Evolutionary conservation across 208 protist genomes (phyloP).

Genomic region (Naegleria fowleri): DNA sequence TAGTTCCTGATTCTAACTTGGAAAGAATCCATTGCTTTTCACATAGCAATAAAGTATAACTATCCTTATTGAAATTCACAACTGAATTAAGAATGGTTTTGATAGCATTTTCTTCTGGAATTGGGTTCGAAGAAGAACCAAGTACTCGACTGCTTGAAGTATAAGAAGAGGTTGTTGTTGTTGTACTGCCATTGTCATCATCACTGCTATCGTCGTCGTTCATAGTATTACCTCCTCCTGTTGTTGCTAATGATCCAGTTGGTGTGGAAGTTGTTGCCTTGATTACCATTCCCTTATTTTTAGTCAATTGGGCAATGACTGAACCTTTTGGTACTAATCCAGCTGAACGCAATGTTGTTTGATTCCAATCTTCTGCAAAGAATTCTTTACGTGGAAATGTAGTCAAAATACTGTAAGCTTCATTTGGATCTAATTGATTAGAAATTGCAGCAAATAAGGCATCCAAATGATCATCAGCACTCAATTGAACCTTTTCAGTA

Average conservation of each 20-base stretch:
- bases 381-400: constrained; percentile 10
- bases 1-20: neutral
- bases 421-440: neutral
- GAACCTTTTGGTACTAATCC: constrained; percentile 12
- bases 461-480: neutral
- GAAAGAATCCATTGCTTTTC: neutral
- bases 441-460: neutral
- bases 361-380: neutral
- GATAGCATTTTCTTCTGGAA: neutral
- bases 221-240: too few relatives aligned
- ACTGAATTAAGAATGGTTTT: neutral
- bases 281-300: neutral
- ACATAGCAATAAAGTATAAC: neutral
- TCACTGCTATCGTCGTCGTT: too few relatives aligned
- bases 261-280: too few relatives aligned
- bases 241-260: neutral
- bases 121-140: neutral
- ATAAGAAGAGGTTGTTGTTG: too few relatives aligned
- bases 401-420: neutral
- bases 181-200: neutral
- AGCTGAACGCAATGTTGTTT: neutral
- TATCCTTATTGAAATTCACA: neutral
- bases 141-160: neutral
- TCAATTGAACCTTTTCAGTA: neutral
- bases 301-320: neutral